phyloP scores from a whole-genome alignment of 495 filamentous ascomycete species.

The Sordaria brevicollis region DNA sequence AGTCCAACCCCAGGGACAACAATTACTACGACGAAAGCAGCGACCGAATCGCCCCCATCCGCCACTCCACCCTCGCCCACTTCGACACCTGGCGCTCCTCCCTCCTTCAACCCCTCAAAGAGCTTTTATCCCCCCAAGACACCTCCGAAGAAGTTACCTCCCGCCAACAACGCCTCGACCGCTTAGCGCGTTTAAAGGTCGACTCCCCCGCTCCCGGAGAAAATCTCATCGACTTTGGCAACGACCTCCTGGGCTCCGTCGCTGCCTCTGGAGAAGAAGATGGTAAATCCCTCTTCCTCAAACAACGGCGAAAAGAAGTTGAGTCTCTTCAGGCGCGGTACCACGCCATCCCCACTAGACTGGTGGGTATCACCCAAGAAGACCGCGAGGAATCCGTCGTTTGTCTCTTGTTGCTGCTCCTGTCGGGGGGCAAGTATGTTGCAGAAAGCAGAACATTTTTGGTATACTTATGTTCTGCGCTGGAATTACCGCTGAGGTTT shows the following conservation, averaged over 20 bases:
- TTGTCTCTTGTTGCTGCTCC: slow-evolving; percentile 56
- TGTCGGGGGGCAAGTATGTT: slow-evolving; percentile 63
- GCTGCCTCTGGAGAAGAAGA: slow-evolving; percentile 1
- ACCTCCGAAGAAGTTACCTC: slow-evolving; percentile 25
- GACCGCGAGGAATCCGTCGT: slow-evolving; percentile 39
- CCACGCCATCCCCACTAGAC: slow-evolving; percentile 35
- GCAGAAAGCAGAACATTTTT: slow-evolving; percentile 61
- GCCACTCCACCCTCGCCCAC: slow-evolving; percentile 25
- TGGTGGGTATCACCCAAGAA: slow-evolving; percentile 27
- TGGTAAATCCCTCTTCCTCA: neutral
- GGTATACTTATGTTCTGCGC: slow-evolving; percentile 51
- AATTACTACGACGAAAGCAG: neutral
- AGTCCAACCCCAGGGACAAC: slow-evolving; percentile 19
- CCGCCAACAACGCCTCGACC: slow-evolving; percentile 22
- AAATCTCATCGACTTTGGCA: slow-evolving; percentile 22
- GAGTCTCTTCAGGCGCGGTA: slow-evolving; percentile 30
- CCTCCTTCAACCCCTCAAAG: slow-evolving; percentile 24
- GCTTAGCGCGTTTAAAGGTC: slow-evolving; percentile 8
- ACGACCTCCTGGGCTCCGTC: slow-evolving; percentile 1
- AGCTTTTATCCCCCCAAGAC: slow-evolving; percentile 25
- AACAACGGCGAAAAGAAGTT: slow-evolving; percentile 4
- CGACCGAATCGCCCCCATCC: slow-evolving; percentile 14
- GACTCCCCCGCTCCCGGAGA: slow-evolving; percentile 10
- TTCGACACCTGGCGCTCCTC: slow-evolving; percentile 33
- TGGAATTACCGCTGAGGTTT: slow-evolving; percentile 47